Conservation (phyloP, 306 rosid species). For the Inga oerstediana region DNA sequence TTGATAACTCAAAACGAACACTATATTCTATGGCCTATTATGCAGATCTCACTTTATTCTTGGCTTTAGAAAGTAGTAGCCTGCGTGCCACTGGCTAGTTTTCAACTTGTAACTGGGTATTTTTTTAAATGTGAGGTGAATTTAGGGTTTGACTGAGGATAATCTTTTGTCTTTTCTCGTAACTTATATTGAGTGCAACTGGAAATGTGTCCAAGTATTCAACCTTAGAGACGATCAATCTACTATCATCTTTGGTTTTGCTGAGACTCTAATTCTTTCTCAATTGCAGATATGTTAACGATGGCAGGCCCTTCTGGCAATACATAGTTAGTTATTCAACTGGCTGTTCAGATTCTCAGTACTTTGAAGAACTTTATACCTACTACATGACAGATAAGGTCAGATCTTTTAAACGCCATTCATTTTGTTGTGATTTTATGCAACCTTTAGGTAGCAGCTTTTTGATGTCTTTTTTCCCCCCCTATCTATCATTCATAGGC, state of each 20-base stretch:
- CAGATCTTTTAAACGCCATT: constrained; percentile 18
- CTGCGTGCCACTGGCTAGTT: too few relatives aligned
- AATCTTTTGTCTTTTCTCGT: constrained; percentile 14
- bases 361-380: constrained; percentile 91
- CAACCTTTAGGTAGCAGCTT: not conserved
- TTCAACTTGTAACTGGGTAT: not conserved
- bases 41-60: not conserved
- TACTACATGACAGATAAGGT: constrained; percentile 91
- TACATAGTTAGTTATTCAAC: constrained; percentile 88
- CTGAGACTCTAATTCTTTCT: constrained; percentile 21
- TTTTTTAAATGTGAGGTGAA: not conserved
- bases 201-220: not conserved
- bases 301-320: constrained; percentile 98
- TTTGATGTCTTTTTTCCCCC: constrained; percentile 4
- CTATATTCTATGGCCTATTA: not conserved
- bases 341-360: constrained; percentile 91
- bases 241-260: constrained; percentile 8
- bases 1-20: not conserved
- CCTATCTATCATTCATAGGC: constrained; percentile 57
- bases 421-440: not conserved
- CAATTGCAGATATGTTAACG: constrained; percentile 84
- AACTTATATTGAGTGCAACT: constrained; percentile 1
- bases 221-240: not conserved
- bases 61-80: not conserved
- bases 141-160: constrained; percentile 1